Evolutionary conservation across 169 alveolate genomes (phyloP).

Genomic region (Plasmodium reichenowi): DNA sequence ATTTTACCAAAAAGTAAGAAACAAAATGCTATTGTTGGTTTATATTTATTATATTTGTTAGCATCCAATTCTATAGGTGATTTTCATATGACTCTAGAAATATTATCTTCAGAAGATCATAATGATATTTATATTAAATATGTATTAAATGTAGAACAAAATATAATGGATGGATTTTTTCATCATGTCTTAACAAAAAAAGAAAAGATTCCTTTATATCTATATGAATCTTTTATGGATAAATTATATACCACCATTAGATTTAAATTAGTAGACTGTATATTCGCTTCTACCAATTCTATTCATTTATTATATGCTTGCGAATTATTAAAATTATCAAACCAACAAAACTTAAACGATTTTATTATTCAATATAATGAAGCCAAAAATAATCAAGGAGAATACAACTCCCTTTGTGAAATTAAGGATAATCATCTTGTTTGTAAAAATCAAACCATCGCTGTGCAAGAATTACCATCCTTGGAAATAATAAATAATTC

Average conservation of each 20-base stretch:
- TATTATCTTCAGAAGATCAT: slow-evolving; percentile 56
- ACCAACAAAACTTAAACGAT: slow-evolving; percentile 73
- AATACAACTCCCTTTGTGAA: slow-evolving; percentile 58
- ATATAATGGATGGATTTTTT: slow-evolving; percentile 86
- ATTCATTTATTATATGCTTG: slow-evolving; percentile 64
- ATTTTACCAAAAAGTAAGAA: slow-evolving; percentile 68
- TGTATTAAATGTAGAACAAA: slow-evolving; percentile 82
- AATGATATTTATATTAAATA: slow-evolving; percentile 61
- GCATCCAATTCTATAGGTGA: slow-evolving; percentile 84
- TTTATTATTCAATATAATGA: slow-evolving; percentile 74
- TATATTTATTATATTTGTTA: slow-evolving; percentile 80
- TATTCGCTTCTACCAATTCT: slow-evolving; percentile 77
- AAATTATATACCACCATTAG: slow-evolving; percentile 79
- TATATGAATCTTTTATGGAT: slow-evolving; percentile 71
- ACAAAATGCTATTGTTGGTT: slow-evolving; percentile 78
- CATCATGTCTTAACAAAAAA: slow-evolving; percentile 37
- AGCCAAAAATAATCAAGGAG: slow-evolving; percentile 64
- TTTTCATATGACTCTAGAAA: slow-evolving; percentile 83
- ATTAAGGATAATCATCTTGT: slow-evolving; percentile 6
- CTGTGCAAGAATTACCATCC: slow-evolving; percentile 49
- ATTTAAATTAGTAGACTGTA: slow-evolving; percentile 82
- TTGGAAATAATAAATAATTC: slow-evolving; percentile 52
- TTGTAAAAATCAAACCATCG: slow-evolving; percentile 37
- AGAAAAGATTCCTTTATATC: slow-evolving; percentile 60
- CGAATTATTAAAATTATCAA: slow-evolving; percentile 71